Base-by-base conservation (phyloP, 495 filamentous ascomycete species). In the Neurospora terricola region DNA sequence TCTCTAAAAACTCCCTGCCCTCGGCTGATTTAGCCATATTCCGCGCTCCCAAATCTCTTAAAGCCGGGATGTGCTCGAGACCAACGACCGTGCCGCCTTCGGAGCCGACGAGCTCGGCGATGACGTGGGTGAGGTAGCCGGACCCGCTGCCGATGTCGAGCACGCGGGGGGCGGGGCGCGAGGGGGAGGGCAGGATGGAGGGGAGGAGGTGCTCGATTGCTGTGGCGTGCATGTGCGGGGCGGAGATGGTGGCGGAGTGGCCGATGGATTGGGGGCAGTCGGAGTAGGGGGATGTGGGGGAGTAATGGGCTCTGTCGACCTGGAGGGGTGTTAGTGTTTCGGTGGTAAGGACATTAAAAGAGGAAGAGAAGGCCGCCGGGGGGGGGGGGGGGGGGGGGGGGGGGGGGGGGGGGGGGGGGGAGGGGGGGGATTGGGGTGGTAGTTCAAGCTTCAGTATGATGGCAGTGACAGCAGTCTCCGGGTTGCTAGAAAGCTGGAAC, bases 201-300 rank as follows among this genome's bases (percentile, higher is more conserved):
- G 87, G 88, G 18, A 93, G 86, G 2, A 93, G 85, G 36, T 89
- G 86, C 81, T 93, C 90, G 70, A 88, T 86, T 40, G 91, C 91
- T 40, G 90, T 86, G 78, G 93, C 95, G 83, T 99, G 96, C 93
- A 99, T 99, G 86, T 99, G 96, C 21, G 96, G 96, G 27, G 96
- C 96, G 38, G 91, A 94, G 76, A 99, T 99, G 70, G 96, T 99
- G 70, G 96, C 96, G 18, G 80, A 76, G 81, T 92, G 89, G 70
- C 96, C 95, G 82, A 99, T 98, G 72, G 88, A 78, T 81, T 98
- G 95, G 10, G 96, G 96, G 34, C 90, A 92, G 86, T 99, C 96
- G 70, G 92, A 88, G 84, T 98, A 99, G 2, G 96, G 88, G 6
- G 77, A 71, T 6, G 78, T 70, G 68, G 88, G 87, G 23, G 90